These are phyloP conservation scores for Coemansia sp. DNA, from an alignment of 192 early-diverging fungal species.

Conservation along the genomic window DNA sequence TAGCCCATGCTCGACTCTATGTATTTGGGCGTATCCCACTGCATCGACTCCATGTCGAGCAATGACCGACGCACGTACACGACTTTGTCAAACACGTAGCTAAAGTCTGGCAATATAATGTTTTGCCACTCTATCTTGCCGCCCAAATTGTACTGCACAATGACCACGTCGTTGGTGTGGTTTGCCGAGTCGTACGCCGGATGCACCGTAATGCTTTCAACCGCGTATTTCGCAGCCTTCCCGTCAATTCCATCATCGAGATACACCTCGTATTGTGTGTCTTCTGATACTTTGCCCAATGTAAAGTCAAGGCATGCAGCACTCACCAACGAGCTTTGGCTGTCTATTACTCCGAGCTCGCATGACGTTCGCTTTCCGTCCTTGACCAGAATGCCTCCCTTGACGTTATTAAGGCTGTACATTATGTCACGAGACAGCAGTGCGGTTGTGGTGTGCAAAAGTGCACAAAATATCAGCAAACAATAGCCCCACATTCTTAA, in stretches of 20 bases:
- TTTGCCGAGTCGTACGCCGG: not conserved
- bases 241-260: conserved; percentile 8
- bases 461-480: too few relatives aligned
- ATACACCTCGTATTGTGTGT: conserved; percentile 11
- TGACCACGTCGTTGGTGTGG: not conserved
- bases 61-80: not conserved
- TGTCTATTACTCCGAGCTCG: conserved; percentile 16
- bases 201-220: not conserved
- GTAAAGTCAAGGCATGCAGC: conserved; percentile 8
- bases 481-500: too few relatives aligned
- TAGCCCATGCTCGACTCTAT: not conserved
- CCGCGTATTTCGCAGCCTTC: conserved; percentile 2
- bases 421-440: not conserved
- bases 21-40: not conserved
- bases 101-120: not conserved
- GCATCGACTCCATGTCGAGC: not conserved
- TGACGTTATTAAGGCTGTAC: not conserved
- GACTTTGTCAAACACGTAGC: not conserved
- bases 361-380: conserved; percentile 15
- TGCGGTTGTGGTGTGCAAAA: too few relatives aligned
- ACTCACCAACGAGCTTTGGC: not conserved
- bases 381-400: conserved; percentile 4
- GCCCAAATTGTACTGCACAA: not conserved
- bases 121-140: not conserved
- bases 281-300: not conserved